Percentiles rank a stretch among this genome's conserved stretches.
phyloP scores from a whole-genome alignment of 345 rosid species.

The Microcos paniculata region DNA sequence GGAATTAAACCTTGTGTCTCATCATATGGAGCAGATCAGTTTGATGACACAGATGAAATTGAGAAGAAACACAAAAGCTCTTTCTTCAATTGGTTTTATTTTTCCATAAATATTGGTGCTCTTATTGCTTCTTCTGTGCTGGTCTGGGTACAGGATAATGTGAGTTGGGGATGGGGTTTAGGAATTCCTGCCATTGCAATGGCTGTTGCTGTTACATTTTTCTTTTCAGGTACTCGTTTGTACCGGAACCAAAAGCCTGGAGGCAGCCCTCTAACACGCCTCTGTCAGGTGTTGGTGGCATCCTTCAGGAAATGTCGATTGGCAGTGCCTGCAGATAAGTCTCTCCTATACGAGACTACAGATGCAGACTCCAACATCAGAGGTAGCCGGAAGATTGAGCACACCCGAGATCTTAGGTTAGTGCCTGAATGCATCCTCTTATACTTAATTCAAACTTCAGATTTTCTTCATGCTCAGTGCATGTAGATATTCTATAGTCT shows the following conservation, averaged over 20 bases:
- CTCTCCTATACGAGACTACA: conserved; percentile 17
- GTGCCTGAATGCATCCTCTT: neutral
- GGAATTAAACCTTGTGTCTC: conserved; percentile 24
- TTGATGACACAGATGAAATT: conserved; percentile 22
- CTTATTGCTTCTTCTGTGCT: conserved; percentile 22
- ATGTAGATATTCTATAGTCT: no score
- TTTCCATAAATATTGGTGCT: conserved; percentile 24
- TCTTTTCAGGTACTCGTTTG: conserved; percentile 23
- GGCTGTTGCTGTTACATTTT: conserved; percentile 21
- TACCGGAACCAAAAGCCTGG: conserved; percentile 21
- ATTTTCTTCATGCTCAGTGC: neutral
- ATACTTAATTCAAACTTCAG: neutral
- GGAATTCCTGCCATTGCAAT: conserved; percentile 26
- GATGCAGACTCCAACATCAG: conserved; percentile 17
- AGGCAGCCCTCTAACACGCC: conserved; percentile 28
- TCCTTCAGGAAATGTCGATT: conserved; percentile 17
- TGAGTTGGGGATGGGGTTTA: conserved; percentile 28
- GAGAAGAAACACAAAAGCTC: conserved; percentile 23
- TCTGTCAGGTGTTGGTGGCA: conserved; percentile 26
- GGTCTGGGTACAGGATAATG: conserved; percentile 25
- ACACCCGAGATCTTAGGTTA: conserved; percentile 15
- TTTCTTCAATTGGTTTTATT: conserved; percentile 19
- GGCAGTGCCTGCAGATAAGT: conserved; percentile 14
- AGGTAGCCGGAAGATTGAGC: conserved; percentile 27
- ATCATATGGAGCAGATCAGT: conserved; percentile 30